Conservation (phyloP, 129 eudicot species). For the Helianthus tuberosus region DNA sequence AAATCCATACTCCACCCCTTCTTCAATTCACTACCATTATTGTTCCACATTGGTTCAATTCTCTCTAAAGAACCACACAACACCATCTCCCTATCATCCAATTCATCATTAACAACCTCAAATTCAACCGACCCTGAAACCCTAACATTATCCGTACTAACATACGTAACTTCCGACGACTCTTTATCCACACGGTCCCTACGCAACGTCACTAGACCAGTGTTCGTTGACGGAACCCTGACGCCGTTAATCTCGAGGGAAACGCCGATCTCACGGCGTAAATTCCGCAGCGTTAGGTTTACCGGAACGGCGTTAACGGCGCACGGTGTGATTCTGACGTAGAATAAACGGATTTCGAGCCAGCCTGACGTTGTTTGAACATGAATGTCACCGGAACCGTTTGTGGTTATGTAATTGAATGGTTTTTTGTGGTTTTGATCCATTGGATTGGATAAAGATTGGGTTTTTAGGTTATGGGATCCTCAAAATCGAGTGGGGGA, state of each 20-base stretch:
- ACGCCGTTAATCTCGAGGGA: slow-evolving; percentile 74
- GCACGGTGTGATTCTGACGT: slow-evolving; percentile 87
- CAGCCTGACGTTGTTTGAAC: slow-evolving; percentile 42
- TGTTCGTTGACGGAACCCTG: slow-evolving; percentile 62
- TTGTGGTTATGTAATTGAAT: slow-evolving; percentile 31
- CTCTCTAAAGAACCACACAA: slow-evolving; percentile 80
- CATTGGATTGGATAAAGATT: slow-evolving; percentile 35
- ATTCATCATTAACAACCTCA: slow-evolving; percentile 59
- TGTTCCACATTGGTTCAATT: slow-evolving; percentile 35
- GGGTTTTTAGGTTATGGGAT: not conserved
- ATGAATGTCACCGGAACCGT: slow-evolving; percentile 10
- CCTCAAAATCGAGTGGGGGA: not conserved
- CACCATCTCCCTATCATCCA: slow-evolving; percentile 53
- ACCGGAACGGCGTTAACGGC: slow-evolving; percentile 63
- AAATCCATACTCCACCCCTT: slow-evolving; percentile 90
- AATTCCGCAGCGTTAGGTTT: slow-evolving; percentile 60
- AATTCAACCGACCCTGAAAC: slow-evolving; percentile 74
- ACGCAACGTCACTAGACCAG: slow-evolving; percentile 55
- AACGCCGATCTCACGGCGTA: slow-evolving; percentile 77
- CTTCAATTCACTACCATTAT: slow-evolving; percentile 43
- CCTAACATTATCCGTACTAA: slow-evolving; percentile 79
- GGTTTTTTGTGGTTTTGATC: slow-evolving; percentile 43
- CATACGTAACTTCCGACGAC: slow-evolving; percentile 82
- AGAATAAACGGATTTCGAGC: slow-evolving; percentile 82
- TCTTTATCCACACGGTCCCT: slow-evolving; percentile 80